A percentile compares a stretch with the other conserved stretches of the same genome.
phyloP scores from a whole-genome alignment of 2,329 filamentous ascomycete genomes.

The Monilinia laxa region DNA sequence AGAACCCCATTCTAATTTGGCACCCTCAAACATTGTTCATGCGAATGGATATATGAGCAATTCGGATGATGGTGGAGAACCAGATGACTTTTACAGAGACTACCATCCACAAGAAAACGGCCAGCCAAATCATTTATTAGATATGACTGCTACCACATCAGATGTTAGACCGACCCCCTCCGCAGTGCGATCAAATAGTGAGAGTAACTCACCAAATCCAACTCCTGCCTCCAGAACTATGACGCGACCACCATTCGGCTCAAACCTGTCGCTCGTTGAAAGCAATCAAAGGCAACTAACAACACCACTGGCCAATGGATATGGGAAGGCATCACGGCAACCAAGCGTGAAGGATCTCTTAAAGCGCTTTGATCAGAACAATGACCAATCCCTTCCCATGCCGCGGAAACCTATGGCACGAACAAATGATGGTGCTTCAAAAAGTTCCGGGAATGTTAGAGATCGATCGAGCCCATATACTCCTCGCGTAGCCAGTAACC shows the following conservation, averaged over 20 bases:
- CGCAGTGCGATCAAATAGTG: slow-evolving; percentile 51
- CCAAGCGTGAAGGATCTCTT: slow-evolving; percentile 80
- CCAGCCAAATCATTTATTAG: slow-evolving; percentile 28
- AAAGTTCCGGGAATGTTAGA: slow-evolving; percentile 32
- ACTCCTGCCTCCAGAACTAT: slow-evolving; percentile 44
- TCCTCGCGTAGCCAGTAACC: slow-evolving; percentile 34
- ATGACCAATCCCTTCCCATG: slow-evolving; percentile 43
- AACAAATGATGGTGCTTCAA: slow-evolving; percentile 28
- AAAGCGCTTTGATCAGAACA: slow-evolving; percentile 72
- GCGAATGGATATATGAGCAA: slow-evolving; percentile 32
- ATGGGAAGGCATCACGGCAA: slow-evolving; percentile 28
- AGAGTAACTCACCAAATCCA: slow-evolving; percentile 51
- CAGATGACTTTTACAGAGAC: slow-evolving; percentile 52
- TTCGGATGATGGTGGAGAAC: slow-evolving; percentile 37
- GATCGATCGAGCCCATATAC: slow-evolving; percentile 34
- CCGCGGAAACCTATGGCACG: slow-evolving; percentile 30
- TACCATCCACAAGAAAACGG: slow-evolving; percentile 41
- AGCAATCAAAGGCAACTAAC: slow-evolving; percentile 38
- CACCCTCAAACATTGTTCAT: slow-evolving; percentile 31
- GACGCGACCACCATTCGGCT: slow-evolving; percentile 49
- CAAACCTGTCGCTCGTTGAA: slow-evolving; percentile 55
- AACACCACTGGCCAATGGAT: slow-evolving; percentile 35
- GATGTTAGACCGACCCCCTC: slow-evolving; percentile 45
- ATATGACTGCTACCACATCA: slow-evolving; percentile 40
- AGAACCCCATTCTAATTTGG: slow-evolving; percentile 28